A percentile compares a stretch with the other conserved stretches of the same genome.
Conservation (phyloP, 345 rosid genomes). For the Brassica incana region DNA sequence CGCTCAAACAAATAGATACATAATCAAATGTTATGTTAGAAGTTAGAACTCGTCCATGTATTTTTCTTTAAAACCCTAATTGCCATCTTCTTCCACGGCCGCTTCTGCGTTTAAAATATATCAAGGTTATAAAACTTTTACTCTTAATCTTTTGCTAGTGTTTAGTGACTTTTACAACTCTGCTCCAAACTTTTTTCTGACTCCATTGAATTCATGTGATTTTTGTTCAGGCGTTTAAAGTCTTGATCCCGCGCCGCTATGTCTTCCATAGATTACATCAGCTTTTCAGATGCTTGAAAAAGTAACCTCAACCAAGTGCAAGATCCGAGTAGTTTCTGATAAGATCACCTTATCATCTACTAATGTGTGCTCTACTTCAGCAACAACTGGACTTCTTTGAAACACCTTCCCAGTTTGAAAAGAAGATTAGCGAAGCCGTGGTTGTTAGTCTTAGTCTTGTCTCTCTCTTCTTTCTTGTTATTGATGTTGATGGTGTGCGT, state of each 20-base stretch:
- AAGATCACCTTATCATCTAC: constrained; percentile 14
- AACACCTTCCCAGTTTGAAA: constrained; percentile 11
- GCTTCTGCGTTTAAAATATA: not conserved
- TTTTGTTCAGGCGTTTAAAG: not conserved
- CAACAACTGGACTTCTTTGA: constrained; percentile 9
- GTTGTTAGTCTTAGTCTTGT: not conserved
- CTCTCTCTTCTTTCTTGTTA: constrained; percentile 1
- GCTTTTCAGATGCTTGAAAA: constrained; percentile 4
- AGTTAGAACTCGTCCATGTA: no score
- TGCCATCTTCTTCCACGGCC: not conserved
- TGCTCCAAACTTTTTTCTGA: not conserved
- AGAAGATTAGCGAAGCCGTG: not conserved
- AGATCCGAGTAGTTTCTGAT: constrained; percentile 26
- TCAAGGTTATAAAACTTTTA: not conserved
- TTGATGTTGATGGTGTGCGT: not conserved
- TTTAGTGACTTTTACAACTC: not conserved
- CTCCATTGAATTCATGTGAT: not conserved
- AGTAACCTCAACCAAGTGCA: constrained; percentile 27
- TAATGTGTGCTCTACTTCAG: constrained; percentile 11
- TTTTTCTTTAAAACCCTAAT: not conserved
- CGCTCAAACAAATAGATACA: not conserved
- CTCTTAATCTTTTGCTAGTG: not conserved
- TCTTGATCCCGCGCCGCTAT: not conserved
- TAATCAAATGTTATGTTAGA: not conserved
- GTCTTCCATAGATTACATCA: not conserved